Base-by-base conservation (phyloP, 164 flowering plant genomes). In the Aristolochia fimbriata region DNA sequence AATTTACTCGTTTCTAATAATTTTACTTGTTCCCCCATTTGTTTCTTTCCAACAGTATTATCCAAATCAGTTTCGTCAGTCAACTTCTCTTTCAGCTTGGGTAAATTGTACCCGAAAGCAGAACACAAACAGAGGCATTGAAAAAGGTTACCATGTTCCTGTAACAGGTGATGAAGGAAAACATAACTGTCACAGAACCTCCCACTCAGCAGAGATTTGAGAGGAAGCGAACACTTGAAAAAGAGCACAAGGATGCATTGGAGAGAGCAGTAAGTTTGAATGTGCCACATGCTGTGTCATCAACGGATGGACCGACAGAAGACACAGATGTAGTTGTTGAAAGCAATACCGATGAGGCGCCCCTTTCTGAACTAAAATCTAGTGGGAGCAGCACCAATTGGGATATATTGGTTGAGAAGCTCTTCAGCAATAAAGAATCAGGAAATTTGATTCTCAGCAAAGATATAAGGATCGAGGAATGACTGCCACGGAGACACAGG, bases 161-260 rank as follows among this genome's bases (percentile, higher is more conserved):
- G 16, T 47, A 20, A 46, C 80, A 89, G 96, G 60, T 55, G 65
- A 70, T 87, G 81, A 80, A 33, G 75, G 88, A 84, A 60, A 61
- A 51, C 56, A 60, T 50, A 41, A 19, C 70, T 3, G 31, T 62
- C 7, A 81, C 82, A 25, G 69, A 81, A 45, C 74, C 98, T 12
- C 97, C 97, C 47, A 62, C 67, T 49, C 62, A 71, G 45, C 87
- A 80, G 60, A 84, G 66, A 63, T 2, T 90, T 15, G 83, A 83
- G 58, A 86, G 99, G 73, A 15, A 70, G 74, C 71, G 74, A 66
- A 83, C 99, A 3, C 30, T 83, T 8, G 77, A 86, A 57, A 80
- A 78, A 57, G 98, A 93, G 66, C 97, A 88, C 79, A 86, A 73
- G 67, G 99, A 83, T 68, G 97, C 97, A 43, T 46, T 93, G 65